These are phyloP conservation scores for Pseudocercospora vitis DNA, from an alignment of 2,329 filamentous ascomycete species.

Conservation along the genomic window DNA sequence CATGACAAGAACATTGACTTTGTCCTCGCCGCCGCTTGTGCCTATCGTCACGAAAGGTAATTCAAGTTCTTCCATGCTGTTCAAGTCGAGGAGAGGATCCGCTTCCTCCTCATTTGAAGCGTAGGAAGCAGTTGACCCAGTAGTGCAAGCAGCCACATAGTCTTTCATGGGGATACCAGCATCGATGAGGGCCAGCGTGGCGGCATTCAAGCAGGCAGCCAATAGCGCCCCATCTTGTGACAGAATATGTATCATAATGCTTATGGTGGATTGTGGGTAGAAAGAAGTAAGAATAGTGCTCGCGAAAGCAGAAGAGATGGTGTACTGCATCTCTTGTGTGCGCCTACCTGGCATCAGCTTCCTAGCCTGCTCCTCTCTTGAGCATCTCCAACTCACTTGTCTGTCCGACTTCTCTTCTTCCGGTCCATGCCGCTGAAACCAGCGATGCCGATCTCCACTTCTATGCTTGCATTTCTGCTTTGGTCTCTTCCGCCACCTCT, in stretches of 20 bases:
- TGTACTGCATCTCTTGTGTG: conserved; percentile 76
- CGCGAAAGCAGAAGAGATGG: conserved; percentile 73
- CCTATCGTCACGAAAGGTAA: conserved; percentile 85
- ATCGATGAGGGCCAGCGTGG: conserved; percentile 87
- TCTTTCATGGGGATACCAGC: conserved; percentile 94
- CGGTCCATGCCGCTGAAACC: conserved; percentile 87
- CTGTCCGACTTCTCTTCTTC: conserved; percentile 70
- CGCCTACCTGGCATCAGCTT: conserved; percentile 56
- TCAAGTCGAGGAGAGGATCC: conserved; percentile 78
- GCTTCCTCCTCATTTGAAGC: conserved; percentile 65
- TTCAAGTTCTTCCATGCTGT: conserved; percentile 79
- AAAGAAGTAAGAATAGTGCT: conserved; percentile 79
- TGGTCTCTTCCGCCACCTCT: conserved; percentile 45
- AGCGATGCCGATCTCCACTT: conserved; percentile 79
- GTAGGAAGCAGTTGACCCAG: conserved; percentile 72
- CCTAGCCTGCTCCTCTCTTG: conserved; percentile 9
- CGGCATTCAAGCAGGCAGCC: conserved; percentile 85
- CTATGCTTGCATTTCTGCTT: conserved; percentile 64
- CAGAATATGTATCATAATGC: conserved; percentile 80
- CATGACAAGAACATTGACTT: conserved; percentile 76
- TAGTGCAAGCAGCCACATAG: conserved; percentile 84
- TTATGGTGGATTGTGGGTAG: conserved; percentile 84
- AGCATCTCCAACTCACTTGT: conserved; percentile 63
- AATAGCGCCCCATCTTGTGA: conserved; percentile 88
- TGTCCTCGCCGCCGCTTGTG: conserved; percentile 60